Evolutionary conservation across 192 early-diverging fungal species (phyloP).

Genomic region (Backusella morwellensis): DNA sequence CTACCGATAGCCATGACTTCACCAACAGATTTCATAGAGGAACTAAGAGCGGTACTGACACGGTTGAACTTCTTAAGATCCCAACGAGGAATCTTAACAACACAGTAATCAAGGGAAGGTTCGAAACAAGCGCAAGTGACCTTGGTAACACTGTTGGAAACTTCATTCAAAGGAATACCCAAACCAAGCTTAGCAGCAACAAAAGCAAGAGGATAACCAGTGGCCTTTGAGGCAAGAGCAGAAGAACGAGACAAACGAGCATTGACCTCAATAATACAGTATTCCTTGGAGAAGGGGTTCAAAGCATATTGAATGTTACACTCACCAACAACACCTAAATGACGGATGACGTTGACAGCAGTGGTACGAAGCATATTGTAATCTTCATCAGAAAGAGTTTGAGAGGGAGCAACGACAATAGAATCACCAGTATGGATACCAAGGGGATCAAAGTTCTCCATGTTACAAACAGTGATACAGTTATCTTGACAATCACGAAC

Average conservation of each 20-base stretch:
- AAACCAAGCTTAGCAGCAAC: slow-evolving; percentile 97
- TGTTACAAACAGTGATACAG: slow-evolving; percentile 99
- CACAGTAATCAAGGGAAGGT: slow-evolving; percentile 91
- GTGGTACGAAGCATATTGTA: slow-evolving; percentile 98
- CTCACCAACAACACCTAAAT: slow-evolving; percentile 98
- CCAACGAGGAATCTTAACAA: slow-evolving; percentile 86
- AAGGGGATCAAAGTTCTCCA: slow-evolving; percentile 99
- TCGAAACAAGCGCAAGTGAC: slow-evolving; percentile 97
- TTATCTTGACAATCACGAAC: slow-evolving; percentile 94
- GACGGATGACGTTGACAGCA: slow-evolving; percentile 95
- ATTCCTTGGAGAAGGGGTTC: slow-evolving; percentile 92
- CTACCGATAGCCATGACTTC: slow-evolving; percentile 99
- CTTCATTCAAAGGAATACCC: slow-evolving; percentile 87
- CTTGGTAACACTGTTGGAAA: slow-evolving; percentile 94
- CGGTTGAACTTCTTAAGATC: slow-evolving; percentile 97
- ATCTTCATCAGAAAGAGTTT: slow-evolving; percentile 96
- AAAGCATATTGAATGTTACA: slow-evolving; percentile 99
- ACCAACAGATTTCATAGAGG: slow-evolving; percentile 96
- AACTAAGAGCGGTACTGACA: slow-evolving; percentile 85
- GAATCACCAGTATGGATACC: slow-evolving; percentile 99
- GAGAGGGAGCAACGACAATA: slow-evolving; percentile 96
- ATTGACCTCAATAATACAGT: slow-evolving; percentile 99
- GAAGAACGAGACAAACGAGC: slow-evolving; percentile 88
- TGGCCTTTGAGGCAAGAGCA: slow-evolving; percentile 96
- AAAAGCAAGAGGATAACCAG: slow-evolving; percentile 98